A percentile compares a stretch with the other conserved stretches of the same genome.
These are phyloP conservation scores for Amanita fuliginea DNA, from an alignment of 768 basidiomycete genomes.

Conservation along the genomic window DNA sequence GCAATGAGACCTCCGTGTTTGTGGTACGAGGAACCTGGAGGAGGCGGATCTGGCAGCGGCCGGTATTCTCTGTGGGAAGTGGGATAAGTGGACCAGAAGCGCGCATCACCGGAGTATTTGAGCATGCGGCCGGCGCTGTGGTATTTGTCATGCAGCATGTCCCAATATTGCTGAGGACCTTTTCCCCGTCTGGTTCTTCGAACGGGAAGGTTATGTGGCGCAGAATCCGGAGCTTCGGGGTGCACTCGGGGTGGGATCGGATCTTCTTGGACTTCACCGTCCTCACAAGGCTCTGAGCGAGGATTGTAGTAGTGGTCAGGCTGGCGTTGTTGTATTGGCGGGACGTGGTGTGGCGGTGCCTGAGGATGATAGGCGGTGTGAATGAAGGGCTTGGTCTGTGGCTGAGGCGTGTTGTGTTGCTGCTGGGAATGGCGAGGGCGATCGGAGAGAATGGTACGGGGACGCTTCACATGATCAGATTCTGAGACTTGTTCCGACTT, in stretches of 20 bases:
- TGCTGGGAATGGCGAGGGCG: slow-evolving; percentile 13
- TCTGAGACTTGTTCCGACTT: slow-evolving; percentile 29
- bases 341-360: slow-evolving; percentile 14
- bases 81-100: slow-evolving; percentile 66
- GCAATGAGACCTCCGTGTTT: slow-evolving; percentile 68
- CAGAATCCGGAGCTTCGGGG: slow-evolving; percentile 11
- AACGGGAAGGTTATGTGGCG: slow-evolving; percentile 40
- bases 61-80: slow-evolving; percentile 53
- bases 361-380: slow-evolving; percentile 13
- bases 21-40: slow-evolving; percentile 59
- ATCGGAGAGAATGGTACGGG: slow-evolving; percentile 24
- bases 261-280: slow-evolving; percentile 45
- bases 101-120: slow-evolving; percentile 76
- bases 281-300: slow-evolving; percentile 38
- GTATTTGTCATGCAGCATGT: slow-evolving; percentile 59
- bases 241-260: slow-evolving; percentile 12
- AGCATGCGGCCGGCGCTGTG: slow-evolving; percentile 60
- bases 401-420: slow-evolving; percentile 11
- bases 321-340: slow-evolving; percentile 14
- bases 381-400: slow-evolving; percentile 18
- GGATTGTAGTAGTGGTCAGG: slow-evolving; percentile 13
- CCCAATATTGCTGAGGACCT: slow-evolving; percentile 34
- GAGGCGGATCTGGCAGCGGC: slow-evolving; percentile 52
- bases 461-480: slow-evolving; percentile 35
- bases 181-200: slow-evolving; percentile 58